Evolutionary conservation across 768 basidiomycete species (phyloP), one percentile per base, ranked within the genome.

Genomic region (Favolaschia claudopus): DNA sequence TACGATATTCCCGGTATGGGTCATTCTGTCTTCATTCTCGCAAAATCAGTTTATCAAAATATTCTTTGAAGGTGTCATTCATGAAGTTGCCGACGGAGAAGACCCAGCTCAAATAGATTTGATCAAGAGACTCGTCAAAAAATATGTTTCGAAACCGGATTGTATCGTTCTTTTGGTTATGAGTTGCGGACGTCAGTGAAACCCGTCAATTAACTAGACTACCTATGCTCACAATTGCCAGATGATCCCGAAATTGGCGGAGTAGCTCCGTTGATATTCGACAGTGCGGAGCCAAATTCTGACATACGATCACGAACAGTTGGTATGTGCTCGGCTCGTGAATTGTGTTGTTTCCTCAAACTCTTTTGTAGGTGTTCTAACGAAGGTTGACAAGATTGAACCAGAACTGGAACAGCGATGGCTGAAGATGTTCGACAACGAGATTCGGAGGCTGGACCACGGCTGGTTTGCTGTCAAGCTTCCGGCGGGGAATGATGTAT

Each of bases 381-480:
- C 55, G 1, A 57, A 57, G 55, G 55, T 43, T 13, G 47, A 57
- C 34, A 34, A n/a, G 29, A 57, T 57, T 50, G 22, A 3, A 20
- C 37, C 36, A 14, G 55, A n/a, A 6, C 43, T 36, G 22, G 14
- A 31, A 32, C 47, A 31, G 7, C 20, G 22, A 14, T 49, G 47
- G 55, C 55, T 57, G 28, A 40, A 49, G 19, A 50, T 20, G 1
- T 57, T 57, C 55, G 22, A 57, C 50, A 57, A 57, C 40, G 36
- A 43, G 27, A 42, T 24, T 1, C 47, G 46, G 9, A 57, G 47
- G 32, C 47, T 57, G 33, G 55, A 57, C 24, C 48, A 57, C 10
- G 55, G 55, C 5, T 57, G 55, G 55, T 57, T 57, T 24, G 55
- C 55, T 44, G 55, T 57, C 47, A 57, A 49, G 32, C 55, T 57